phyloP scores from a whole-genome alignment of 2,329 filamentous ascomycete genomes.

The Pseudopyrenochaeta lycopersici region DNA sequence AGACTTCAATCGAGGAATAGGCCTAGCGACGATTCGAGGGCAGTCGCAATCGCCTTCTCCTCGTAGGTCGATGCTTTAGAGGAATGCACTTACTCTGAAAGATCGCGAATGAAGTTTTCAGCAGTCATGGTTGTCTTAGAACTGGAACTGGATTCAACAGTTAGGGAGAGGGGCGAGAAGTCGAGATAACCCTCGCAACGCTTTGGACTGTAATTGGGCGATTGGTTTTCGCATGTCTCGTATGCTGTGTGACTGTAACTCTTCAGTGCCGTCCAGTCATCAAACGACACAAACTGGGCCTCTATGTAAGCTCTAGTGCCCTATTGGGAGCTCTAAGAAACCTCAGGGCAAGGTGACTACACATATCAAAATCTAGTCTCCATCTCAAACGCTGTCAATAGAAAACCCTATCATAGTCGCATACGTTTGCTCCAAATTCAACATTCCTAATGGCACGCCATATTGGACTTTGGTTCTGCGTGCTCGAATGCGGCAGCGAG shows the following conservation, averaged over 20 bases:
- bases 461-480: too few species aligned
- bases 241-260: not conserved
- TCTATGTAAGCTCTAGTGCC: not conserved
- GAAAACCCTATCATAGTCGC: too few species aligned
- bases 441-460: too few species aligned
- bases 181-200: conserved; percentile 23
- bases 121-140: conserved; percentile 6
- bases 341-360: too few species aligned
- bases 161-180: not conserved
- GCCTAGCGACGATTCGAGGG: not conserved
- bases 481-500: too few species aligned
- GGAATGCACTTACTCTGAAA: conserved; percentile 7
- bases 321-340: too few species aligned
- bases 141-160: not conserved
- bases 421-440: too few species aligned
- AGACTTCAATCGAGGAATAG: not conserved
- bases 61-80: not conserved
- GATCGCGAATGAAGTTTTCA: conserved; percentile 11
- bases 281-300: not conserved
- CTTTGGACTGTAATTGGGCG: too few species aligned
- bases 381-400: too few species aligned
- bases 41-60: not conserved
- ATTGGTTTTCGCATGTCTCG: too few species aligned
- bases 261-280: not conserved
- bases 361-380: too few species aligned